These are phyloP conservation scores for Amphicarpaea edgeworthii DNA, from an alignment of 306 rosid genomes.

Conservation along the genomic window DNA sequence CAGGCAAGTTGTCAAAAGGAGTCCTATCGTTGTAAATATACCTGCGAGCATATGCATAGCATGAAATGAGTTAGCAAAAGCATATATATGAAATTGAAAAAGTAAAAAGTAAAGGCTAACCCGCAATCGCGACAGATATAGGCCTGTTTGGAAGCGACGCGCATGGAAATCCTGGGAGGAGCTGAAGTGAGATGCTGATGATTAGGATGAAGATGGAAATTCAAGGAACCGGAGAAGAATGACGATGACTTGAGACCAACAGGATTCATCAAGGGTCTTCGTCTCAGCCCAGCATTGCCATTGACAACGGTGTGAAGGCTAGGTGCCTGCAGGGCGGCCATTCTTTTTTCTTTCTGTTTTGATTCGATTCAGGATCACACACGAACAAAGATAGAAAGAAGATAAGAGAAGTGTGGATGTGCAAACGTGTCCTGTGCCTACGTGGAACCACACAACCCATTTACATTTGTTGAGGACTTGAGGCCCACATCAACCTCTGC, in stretches of 20 bases:
- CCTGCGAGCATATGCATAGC: constrained; percentile 59
- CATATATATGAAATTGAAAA: background rate
- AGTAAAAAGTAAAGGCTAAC: constrained; percentile 40
- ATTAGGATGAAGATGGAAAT: constrained; percentile 46
- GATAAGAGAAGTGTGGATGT: background rate
- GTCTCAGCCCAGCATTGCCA: constrained; percentile 23
- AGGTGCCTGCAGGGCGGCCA: constrained; percentile 61
- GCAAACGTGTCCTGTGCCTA: constrained; percentile 14
- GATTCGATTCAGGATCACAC: background rate
- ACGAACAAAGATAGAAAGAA: constrained; percentile 11
- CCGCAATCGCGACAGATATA: constrained; percentile 98
- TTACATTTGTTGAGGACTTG: constrained; percentile 55
- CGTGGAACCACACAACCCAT: constrained; percentile 34
- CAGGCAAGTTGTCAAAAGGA: constrained; percentile 80
- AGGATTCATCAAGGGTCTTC: constrained; percentile 39
- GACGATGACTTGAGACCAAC: constrained; percentile 51
- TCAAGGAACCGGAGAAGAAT: constrained; percentile 55
- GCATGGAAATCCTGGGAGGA: constrained; percentile 79
- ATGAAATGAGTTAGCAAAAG: background rate
- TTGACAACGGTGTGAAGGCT: constrained; percentile 11
- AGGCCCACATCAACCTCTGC: constrained; percentile 61
- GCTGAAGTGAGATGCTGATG: constrained; percentile 38
- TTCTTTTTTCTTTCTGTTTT: background rate
- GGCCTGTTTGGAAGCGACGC: constrained; percentile 81
- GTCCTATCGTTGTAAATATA: constrained; percentile 83